phyloP scores from a whole-genome alignment of 2,329 filamentous ascomycete species.

The Rhinocladiella mackenziei region DNA sequence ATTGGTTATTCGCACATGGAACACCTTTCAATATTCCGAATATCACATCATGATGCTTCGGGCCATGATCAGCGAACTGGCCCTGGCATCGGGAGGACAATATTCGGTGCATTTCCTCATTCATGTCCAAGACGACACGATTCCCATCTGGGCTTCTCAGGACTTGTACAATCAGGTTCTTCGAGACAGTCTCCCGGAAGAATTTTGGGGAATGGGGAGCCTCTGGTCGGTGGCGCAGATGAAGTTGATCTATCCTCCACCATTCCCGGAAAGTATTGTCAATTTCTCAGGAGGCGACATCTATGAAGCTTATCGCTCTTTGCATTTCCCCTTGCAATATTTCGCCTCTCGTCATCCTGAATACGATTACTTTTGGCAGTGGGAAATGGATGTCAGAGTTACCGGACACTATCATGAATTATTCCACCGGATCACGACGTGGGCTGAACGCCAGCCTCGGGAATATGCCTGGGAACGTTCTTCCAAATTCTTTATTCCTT shows the following conservation, averaged over 20 bases:
- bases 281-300: slow-evolving; percentile 30
- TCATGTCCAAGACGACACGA: slow-evolving; percentile 69
- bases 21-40: slow-evolving; percentile 24
- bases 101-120: slow-evolving; percentile 73
- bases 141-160: slow-evolving; percentile 69
- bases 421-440: slow-evolving; percentile 62
- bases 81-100: slow-evolving; percentile 68
- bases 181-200: slow-evolving; percentile 31
- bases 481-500: slow-evolving; percentile 71
- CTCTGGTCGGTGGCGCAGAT: slow-evolving; percentile 33
- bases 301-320: slow-evolving; percentile 51
- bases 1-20: slow-evolving; percentile 29
- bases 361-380: slow-evolving; percentile 66
- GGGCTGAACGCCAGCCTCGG: slow-evolving; percentile 65
- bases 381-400: slow-evolving; percentile 66
- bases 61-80: slow-evolving; percentile 42
- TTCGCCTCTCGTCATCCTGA: slow-evolving; percentile 61
- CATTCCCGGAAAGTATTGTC: slow-evolving; percentile 31
- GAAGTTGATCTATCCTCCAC: slow-evolving; percentile 24
- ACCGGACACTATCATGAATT: slow-evolving; percentile 68
- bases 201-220: slow-evolving; percentile 37
- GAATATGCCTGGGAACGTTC: slow-evolving; percentile 74
- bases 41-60: slow-evolving; percentile 27
- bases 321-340: slow-evolving; percentile 60
- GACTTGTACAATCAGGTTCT: slow-evolving; percentile 59